Base-by-base conservation (phyloP, 1,284 basidiomycete species). In the Sutorius eximius region DNA sequence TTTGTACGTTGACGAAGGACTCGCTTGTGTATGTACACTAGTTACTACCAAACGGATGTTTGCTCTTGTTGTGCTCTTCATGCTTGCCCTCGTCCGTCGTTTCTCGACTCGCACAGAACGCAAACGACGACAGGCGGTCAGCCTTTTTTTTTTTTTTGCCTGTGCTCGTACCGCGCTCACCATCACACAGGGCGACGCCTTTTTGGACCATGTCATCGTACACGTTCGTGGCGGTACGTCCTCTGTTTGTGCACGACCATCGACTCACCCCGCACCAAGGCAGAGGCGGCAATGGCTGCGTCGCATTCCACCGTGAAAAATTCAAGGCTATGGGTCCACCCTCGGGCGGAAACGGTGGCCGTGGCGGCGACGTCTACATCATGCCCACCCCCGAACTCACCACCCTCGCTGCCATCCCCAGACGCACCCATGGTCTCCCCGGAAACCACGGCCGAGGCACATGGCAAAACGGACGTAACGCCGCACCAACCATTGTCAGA, bases 341-440 rank as follows among this genome's bases (percentile, higher is more conserved):
- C 0, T 92, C 91, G 11, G 95, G 95, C 1, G 95, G 94, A 1
- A 89, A 90, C 59, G 95, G 95, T 18, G 95, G 93, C 0, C 81
- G 82, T 45, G 95, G 95, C 27, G 93, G 91, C 2, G 86, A 90
- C 59, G 85, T 98, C 32, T 93, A 93, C 69, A 81, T 98, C 59
- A 73, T 85, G 44, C 89, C 93, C 2, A 87, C 88, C 0, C 77
- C 86, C 0, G 78, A 83, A 34, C 75, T 97, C 13, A 91, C 90
- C 0, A 90, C 88, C 0, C 85, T 98, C 29, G 82, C 87, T 8
- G 80, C 85, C 1, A 79, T 97, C 0, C 73, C 85, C 0, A 84
- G 82, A 56, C 84, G 86, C 24, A 73, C 93, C 22, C 81, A 82
- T 29, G 95, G 83, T 0, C 76, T 80, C 2, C 72, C 82, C 22